A percentile compares a stretch with the other conserved stretches of the same genome.
These are phyloP conservation scores for Huiozyma naganishii DNA, from an alignment of 805 yeast species.

Conservation along the genomic window DNA sequence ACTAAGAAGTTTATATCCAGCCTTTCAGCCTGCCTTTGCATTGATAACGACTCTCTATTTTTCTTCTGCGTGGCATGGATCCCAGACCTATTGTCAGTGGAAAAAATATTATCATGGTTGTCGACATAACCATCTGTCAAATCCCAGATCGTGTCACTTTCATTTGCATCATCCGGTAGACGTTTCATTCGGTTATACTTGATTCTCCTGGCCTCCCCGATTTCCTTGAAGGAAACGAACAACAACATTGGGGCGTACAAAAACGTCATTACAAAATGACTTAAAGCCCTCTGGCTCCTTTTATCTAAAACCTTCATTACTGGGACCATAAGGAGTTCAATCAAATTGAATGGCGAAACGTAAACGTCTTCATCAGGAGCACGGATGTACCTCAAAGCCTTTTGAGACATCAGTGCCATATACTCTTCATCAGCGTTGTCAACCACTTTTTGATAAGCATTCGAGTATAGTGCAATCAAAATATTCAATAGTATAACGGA, in stretches of 20 bases:
- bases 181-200: conserved; percentile 56
- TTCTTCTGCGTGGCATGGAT: conserved; percentile 29
- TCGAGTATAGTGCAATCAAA: conserved; percentile 73
- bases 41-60: conserved; percentile 26
- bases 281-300: conserved; percentile 29
- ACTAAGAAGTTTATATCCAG: conserved; percentile 61
- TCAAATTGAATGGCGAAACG: conserved; percentile 74
- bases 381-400: conserved; percentile 71
- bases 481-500: conserved; percentile 70
- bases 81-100: conserved; percentile 8
- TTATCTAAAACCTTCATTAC: conserved; percentile 30
- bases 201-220: conserved; percentile 56
- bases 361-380: conserved; percentile 83
- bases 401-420: conserved; percentile 73
- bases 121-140: conserved; percentile 60
- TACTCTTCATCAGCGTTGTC: conserved; percentile 80
- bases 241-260: conserved; percentile 59
- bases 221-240: conserved; percentile 53
- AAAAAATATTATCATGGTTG: conserved; percentile 18
- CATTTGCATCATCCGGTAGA: conserved; percentile 70
- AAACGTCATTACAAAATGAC: conserved; percentile 48
- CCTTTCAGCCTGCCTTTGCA: conserved; percentile 52
- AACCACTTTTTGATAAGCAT: conserved; percentile 71
- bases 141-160: conserved; percentile 71
- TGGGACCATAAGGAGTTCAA: conserved; percentile 48